Conservation (phyloP, 495 filamentous ascomycete genomes). For the Astrocystis sublimbata region DNA sequence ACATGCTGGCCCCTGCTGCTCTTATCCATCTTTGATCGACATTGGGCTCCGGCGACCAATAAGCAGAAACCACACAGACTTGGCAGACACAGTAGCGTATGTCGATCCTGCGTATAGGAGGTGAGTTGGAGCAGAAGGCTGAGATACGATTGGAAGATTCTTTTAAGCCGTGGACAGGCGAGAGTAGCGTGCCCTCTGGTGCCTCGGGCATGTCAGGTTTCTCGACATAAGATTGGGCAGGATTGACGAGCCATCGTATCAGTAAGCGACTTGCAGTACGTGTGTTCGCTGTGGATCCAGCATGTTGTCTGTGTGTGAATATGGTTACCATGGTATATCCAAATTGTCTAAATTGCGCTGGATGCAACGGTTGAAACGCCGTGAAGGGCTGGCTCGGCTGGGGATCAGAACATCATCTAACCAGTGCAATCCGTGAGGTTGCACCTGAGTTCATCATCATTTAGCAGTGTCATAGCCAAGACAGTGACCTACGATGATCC, state of each 20-base stretch:
- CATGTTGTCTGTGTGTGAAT: too few relatives aligned
- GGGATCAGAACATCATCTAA: too few relatives aligned
- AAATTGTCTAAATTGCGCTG: too few relatives aligned
- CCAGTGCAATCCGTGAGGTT: too few relatives aligned
- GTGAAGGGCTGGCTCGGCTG: too few relatives aligned
- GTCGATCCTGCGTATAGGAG: not conserved
- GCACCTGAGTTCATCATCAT: too few relatives aligned
- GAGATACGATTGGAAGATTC: slow-evolving; percentile 1
- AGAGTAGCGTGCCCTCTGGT: too few relatives aligned
- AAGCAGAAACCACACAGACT: not conserved
- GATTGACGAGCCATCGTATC: not conserved
- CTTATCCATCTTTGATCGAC: slow-evolving; percentile 3
- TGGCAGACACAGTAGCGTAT: slow-evolving; percentile 1
- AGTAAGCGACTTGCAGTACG: not conserved
- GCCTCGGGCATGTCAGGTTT: not conserved
- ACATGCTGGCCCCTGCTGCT: not conserved
- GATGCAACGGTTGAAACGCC: too few relatives aligned
- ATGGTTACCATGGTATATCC: too few relatives aligned
- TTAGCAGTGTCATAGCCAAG: too few relatives aligned
- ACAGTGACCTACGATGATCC: too few relatives aligned
- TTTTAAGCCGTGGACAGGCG: not conserved
- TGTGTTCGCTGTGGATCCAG: not conserved
- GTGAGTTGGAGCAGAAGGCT: not conserved
- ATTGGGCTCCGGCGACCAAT: not conserved
- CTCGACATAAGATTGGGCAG: not conserved